Percentiles rank a stretch among this genome's conserved stretches.
These are phyloP conservation scores for Alternaria atra DNA, from an alignment of 2,329 filamentous ascomycete genomes.

Conservation along the genomic window DNA sequence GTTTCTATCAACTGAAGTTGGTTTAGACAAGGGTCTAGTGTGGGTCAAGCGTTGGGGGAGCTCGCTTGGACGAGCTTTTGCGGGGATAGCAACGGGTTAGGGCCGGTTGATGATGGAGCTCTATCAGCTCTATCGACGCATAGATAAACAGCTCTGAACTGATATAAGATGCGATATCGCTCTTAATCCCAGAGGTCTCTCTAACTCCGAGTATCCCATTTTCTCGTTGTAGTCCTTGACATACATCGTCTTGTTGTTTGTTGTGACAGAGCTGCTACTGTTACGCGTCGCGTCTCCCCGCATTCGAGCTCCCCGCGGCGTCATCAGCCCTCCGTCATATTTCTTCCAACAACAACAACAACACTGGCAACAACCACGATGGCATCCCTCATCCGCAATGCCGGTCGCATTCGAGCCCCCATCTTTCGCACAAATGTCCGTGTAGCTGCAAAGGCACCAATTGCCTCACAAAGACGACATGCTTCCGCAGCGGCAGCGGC, in stretches of 20 bases:
- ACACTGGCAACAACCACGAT: constrained; percentile 27
- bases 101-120: constrained; percentile 16
- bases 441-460: constrained; percentile 27
- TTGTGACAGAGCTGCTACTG: not conserved
- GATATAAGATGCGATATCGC: constrained; percentile 21
- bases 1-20: constrained; percentile 6
- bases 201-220: not conserved
- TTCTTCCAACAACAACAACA: not conserved
- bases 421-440: constrained; percentile 28
- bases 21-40: constrained; percentile 14
- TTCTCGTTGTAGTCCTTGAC: not conserved
- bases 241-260: not conserved
- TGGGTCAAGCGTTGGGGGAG: constrained; percentile 13
- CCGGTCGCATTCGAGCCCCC: constrained; percentile 30
- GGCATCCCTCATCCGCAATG: constrained; percentile 45
- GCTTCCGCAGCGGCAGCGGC: constrained; percentile 44
- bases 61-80: constrained; percentile 26
- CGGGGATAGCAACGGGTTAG: constrained; percentile 33
- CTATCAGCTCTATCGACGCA: constrained; percentile 11
- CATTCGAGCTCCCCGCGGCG: constrained; percentile 2
- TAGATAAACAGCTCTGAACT: constrained; percentile 6
- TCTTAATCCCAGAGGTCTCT: not conserved
- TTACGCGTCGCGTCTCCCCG: constrained; percentile 3
- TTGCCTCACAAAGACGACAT: constrained; percentile 39
- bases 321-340: not conserved